A percentile compares a stretch with the other conserved stretches of the same genome.
Conservation (phyloP, 192 early-diverging fungal species). For the Obelidium mucronatum region DNA sequence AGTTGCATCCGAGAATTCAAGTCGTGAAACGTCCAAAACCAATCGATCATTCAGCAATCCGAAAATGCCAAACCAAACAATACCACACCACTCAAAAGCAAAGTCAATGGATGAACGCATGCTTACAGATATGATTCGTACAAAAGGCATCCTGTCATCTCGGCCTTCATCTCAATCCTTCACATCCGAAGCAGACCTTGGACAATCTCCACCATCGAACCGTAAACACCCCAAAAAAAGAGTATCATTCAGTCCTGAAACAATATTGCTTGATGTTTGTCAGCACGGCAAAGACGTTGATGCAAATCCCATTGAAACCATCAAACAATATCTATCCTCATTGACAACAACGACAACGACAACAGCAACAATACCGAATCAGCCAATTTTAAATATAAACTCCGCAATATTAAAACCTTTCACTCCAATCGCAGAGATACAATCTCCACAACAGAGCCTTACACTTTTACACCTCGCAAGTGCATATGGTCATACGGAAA, state of each 20-base stretch:
- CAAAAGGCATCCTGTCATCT: not conserved
- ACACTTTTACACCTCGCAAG: constrained; percentile 62
- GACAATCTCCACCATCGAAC: constrained; percentile 2
- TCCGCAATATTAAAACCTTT: not conserved
- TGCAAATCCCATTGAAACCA: not conserved
- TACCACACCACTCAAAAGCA: constrained; percentile 17
- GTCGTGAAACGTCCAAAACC: too few relatives aligned
- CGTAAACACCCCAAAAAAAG: constrained; percentile 32
- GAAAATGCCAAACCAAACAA: too few relatives aligned
- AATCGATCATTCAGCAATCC: not conserved
- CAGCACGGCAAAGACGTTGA: constrained; percentile 38
- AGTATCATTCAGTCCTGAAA: constrained; percentile 49
- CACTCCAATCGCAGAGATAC: constrained; percentile 36
- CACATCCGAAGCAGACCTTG: not conserved
- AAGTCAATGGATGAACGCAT: constrained; percentile 4
- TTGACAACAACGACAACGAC: not conserved
- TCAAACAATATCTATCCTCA: not conserved
- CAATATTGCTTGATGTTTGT: constrained; percentile 51
- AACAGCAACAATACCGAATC: constrained; percentile 8
- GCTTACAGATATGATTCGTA: not conserved
- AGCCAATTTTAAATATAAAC: not conserved
- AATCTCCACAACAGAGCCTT: constrained; percentile 53
- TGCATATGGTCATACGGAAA: constrained; percentile 58
- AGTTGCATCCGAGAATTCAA: too few relatives aligned
- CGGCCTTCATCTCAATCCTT: not conserved